Evolutionary conservation across 2,329 filamentous ascomycete genomes (phyloP).

Genomic region (Aspergillus sp.): DNA sequence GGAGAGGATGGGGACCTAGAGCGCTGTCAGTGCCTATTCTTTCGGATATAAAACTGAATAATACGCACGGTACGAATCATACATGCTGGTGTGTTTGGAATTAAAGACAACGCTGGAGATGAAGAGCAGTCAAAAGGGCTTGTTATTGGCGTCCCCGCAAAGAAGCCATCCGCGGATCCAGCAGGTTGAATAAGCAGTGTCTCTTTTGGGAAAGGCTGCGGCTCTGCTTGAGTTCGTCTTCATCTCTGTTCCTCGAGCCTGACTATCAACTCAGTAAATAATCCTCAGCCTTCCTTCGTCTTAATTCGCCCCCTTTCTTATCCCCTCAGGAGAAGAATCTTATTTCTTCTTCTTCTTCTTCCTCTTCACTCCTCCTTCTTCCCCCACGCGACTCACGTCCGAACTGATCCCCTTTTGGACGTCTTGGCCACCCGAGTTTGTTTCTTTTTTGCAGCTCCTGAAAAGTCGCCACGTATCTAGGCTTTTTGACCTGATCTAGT

Average conservation of each 20-base stretch:
- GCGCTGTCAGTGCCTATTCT: background rate
- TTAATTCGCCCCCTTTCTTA: background rate
- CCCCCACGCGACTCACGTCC: background rate
- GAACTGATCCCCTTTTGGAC: background rate
- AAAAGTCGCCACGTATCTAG: background rate
- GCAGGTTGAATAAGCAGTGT: background rate
- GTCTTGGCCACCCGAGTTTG: background rate
- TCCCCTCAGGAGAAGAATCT: background rate
- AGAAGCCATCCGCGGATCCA: background rate
- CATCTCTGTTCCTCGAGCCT: background rate
- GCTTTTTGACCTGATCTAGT: background rate
- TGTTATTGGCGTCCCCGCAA: background rate
- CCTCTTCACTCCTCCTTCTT: background rate
- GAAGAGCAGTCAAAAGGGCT: background rate
- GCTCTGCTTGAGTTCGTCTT: background rate
- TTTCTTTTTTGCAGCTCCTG: background rate
- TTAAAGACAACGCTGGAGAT: background rate
- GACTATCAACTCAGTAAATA: no score
- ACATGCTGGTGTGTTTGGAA: constrained; percentile 24
- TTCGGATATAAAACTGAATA: no score
- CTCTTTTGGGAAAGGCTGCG: background rate
- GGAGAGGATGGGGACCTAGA: constrained; percentile 69
- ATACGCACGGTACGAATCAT: constrained; percentile 38
- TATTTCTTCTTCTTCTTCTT: background rate
- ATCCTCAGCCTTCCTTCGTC: no score